Evolutionary conservation across 2,329 filamentous ascomycete species (phyloP).

Genomic region (Ilyonectria sp.): DNA sequence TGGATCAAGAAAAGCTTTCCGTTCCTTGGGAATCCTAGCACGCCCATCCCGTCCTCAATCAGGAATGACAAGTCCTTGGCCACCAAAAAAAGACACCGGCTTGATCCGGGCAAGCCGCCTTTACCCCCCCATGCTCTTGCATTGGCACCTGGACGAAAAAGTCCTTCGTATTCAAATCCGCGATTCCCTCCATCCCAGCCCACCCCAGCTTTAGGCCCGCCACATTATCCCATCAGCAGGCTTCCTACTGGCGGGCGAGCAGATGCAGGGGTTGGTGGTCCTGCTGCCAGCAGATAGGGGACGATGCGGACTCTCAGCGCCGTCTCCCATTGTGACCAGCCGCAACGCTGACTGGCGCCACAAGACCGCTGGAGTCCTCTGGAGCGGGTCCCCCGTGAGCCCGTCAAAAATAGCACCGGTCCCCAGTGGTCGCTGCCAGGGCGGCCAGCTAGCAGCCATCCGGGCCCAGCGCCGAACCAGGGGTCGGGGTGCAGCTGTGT

Average conservation of each 20-base stretch:
- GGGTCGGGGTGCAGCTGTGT: not conserved
- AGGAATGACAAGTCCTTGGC: not conserved
- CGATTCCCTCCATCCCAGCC: slow-evolving; percentile 6
- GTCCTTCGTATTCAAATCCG: slow-evolving; percentile 3
- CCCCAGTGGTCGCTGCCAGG: not conserved
- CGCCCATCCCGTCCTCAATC: not conserved
- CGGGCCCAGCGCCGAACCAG: slow-evolving; percentile 2
- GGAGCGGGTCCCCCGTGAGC: not conserved
- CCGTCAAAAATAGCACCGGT: slow-evolving; percentile 13
- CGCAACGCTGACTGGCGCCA: not conserved
- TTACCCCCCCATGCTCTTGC: slow-evolving; percentile 12
- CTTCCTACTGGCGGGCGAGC: not conserved
- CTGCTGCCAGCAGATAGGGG: not conserved
- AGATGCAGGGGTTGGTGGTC: not conserved
- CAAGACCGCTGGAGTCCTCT: not conserved
- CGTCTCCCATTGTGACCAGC: not conserved
- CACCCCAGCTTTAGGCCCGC: slow-evolving; percentile 8
- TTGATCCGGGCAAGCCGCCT: not conserved
- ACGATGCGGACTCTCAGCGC: not conserved
- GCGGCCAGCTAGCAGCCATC: not conserved
- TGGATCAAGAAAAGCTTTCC: not conserved
- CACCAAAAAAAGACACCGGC: not conserved
- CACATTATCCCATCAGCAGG: slow-evolving; percentile 2
- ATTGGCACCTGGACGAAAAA: slow-evolving; percentile 9
- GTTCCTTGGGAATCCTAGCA: not conserved